A percentile compares a stretch with the other conserved stretches of the same genome.
Evolutionary conservation across 768 basidiomycete genomes (phyloP).

Genomic region (Lanmaoa pseudosensibilis): DNA sequence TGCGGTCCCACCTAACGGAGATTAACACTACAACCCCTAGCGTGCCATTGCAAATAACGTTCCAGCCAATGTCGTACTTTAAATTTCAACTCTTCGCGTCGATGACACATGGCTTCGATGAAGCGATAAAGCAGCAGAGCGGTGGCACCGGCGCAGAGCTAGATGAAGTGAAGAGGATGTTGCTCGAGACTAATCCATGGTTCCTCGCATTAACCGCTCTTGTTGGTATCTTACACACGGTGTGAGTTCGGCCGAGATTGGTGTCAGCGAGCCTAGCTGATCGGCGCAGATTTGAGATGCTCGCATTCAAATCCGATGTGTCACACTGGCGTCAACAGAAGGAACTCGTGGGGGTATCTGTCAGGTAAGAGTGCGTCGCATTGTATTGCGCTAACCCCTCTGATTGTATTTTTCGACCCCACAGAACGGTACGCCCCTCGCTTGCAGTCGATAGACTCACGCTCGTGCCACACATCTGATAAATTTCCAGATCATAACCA

Average conservation of each 20-base stretch:
- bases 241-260: conserved; percentile 51
- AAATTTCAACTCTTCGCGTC: conserved; percentile 88
- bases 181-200: conserved; percentile 86
- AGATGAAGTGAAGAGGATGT: conserved; percentile 94
- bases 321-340: conserved; percentile 94
- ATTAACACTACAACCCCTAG: conserved; percentile 80
- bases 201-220: conserved; percentile 80
- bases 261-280: conserved; percentile 11
- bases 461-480: conserved; percentile 15
- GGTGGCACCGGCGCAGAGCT: conserved; percentile 65
- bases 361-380: conserved; percentile 56
- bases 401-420: conserved; percentile 22
- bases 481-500: conserved; percentile 68
- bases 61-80: conserved; percentile 82
- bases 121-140: conserved; percentile 77
- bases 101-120: conserved; percentile 84
- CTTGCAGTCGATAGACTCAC: conserved; percentile 11
- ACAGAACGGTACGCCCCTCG: conserved; percentile 52
- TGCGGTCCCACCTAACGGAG: conserved; percentile 77
- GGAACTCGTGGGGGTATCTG: conserved; percentile 92
- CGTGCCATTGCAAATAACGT: conserved; percentile 78
- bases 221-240: conserved; percentile 83
- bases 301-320: conserved; percentile 94
- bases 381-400: conserved; percentile 9
- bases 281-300: conserved; percentile 77